phyloP scores from a whole-genome alignment of 2,329 filamentous ascomycete genomes.

The Leptographium flavum region DNA sequence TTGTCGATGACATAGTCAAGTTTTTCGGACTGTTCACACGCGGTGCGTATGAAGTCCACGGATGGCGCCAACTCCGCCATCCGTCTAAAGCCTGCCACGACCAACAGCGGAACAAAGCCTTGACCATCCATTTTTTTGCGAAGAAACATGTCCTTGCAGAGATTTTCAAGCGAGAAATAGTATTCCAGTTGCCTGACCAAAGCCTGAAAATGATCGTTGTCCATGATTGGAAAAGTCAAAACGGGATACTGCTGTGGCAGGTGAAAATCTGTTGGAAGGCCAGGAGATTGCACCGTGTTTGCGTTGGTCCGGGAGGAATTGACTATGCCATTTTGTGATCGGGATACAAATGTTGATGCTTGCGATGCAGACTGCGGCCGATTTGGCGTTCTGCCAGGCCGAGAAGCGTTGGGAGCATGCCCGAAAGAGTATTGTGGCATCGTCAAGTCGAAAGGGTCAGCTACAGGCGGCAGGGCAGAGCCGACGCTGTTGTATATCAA shows the following conservation, averaged over 20 bases:
- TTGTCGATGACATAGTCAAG: conserved; percentile 64
- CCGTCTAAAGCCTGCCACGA: conserved; percentile 78
- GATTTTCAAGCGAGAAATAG: conserved; percentile 93
- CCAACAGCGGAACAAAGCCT: conserved; percentile 69
- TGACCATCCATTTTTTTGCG: conserved; percentile 89
- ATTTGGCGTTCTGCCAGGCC: not conserved
- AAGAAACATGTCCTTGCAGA: conserved; percentile 84
- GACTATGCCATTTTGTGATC: conserved; percentile 9
- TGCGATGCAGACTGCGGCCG: conserved; percentile 7
- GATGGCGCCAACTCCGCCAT: conserved; percentile 62
- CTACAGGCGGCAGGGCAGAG: conserved; percentile 6
- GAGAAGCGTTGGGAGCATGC: conserved; percentile 8
- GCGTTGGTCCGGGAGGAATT: conserved; percentile 15
- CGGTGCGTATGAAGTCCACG: conserved; percentile 57
- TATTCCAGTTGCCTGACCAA: conserved; percentile 57
- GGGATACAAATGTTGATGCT: not conserved
- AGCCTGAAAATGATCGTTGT: conserved; percentile 19
- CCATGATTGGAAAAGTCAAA: conserved; percentile 2
- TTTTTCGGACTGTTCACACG: conserved; percentile 55
- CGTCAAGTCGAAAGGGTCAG: conserved; percentile 29
- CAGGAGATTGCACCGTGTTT: conserved; percentile 6
- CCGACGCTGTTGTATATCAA: conserved; percentile 16
- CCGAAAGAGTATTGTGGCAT: conserved; percentile 25
- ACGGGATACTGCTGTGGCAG: conserved; percentile 4
- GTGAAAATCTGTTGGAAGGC: conserved; percentile 6